These are phyloP conservation scores for Chlorella variabilis DNA, from an alignment of 163 green algal genomes.

Conservation along the genomic window DNA sequence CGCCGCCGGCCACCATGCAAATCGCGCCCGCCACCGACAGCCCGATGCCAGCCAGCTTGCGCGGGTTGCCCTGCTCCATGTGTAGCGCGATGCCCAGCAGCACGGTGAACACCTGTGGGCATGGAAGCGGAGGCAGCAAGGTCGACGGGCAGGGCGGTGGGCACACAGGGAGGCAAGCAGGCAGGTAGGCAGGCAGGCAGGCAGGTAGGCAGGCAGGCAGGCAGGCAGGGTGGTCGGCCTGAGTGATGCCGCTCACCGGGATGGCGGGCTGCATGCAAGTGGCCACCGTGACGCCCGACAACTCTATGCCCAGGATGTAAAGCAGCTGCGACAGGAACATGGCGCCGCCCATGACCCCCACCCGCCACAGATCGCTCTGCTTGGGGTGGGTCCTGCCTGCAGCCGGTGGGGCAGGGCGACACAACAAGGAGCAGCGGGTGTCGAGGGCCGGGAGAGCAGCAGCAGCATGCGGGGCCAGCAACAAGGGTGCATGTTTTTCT, in stretches of 20 bases:
- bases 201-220: not conserved
- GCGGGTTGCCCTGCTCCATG: conserved; percentile 59
- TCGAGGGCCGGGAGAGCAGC: not conserved
- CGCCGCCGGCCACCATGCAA: conserved; percentile 62
- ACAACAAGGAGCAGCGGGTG: not conserved
- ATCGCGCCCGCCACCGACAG: conserved; percentile 65
- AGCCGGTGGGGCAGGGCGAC: no score
- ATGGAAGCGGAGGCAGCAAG: not conserved
- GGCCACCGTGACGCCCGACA: conserved; percentile 74
- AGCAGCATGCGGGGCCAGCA: no score
- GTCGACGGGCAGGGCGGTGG: not conserved
- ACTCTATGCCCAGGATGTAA: conserved; percentile 79
- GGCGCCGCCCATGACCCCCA: conserved; percentile 58
- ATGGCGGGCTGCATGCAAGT: conserved; percentile 82
- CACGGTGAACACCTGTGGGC: conserved; percentile 29
- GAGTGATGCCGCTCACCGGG: no score
- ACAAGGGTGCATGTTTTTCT: no score
- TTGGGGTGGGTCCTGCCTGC: conserved; percentile 45
- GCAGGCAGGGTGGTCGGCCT: no score
- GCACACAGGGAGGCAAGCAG: not conserved
- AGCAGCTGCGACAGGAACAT: conserved; percentile 80
- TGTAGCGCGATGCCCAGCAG: conserved; percentile 63
- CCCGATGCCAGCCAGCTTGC: conserved; percentile 67
- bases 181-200: no score
- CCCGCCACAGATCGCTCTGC: conserved; percentile 47